These are phyloP conservation scores for Misopates orontium DNA, from an alignment of 257 asterid genomes.

Conservation along the genomic window DNA sequence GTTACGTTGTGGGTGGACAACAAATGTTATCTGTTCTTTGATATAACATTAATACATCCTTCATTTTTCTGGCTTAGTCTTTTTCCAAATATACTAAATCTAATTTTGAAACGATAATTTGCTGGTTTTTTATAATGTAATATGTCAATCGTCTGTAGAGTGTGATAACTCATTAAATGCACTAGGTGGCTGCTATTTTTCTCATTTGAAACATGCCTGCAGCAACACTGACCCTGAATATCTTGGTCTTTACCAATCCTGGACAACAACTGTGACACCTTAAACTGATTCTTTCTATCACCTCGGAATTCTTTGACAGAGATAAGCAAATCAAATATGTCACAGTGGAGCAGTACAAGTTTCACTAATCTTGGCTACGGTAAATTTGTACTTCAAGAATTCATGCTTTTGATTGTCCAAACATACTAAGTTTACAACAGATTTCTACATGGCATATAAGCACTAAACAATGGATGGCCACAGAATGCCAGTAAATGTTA, in stretches of 20 bases:
- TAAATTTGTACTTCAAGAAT: neutral
- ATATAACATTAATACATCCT: neutral
- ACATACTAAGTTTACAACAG: neutral
- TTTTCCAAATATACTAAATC: neutral
- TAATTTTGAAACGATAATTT: neutral
- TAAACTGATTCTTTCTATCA: neutral
- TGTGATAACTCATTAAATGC: neutral
- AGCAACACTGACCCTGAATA: neutral
- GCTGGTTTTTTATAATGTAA: neutral
- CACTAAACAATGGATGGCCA: neutral
- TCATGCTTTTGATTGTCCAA: neutral
- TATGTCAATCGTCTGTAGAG: neutral
- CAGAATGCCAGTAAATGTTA: neutral
- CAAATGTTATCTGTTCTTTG: neutral
- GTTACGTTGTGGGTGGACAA: neutral
- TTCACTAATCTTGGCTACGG: neutral
- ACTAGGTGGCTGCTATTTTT: no score
- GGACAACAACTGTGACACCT: neutral
- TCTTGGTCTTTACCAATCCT: neutral
- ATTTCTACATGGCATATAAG: neutral
- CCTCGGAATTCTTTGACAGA: neutral
- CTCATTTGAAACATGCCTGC: neutral
- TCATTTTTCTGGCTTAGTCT: neutral
- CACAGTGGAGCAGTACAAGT: neutral
- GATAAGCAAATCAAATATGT: neutral